Conservation (phyloP, 805 yeast genomes). For the Lipomyces sp. region DNA sequence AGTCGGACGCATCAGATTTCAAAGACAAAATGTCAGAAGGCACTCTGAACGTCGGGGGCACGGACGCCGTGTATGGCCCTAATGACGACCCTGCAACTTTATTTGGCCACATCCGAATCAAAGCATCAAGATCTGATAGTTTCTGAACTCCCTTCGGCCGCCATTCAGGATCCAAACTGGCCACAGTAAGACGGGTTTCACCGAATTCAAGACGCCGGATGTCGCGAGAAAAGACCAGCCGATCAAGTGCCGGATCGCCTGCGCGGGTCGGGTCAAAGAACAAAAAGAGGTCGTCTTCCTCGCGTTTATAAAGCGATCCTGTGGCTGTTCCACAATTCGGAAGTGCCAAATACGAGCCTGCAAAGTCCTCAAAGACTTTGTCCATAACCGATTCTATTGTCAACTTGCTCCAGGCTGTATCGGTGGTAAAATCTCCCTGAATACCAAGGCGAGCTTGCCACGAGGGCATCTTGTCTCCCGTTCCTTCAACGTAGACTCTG, state of each 20-base stretch:
- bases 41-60: background rate
- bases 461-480: conserved; percentile 2
- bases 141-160: background rate
- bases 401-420: background rate
- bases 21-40: background rate
- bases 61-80: conserved; percentile 5
- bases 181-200: conserved; percentile 9
- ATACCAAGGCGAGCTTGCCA: conserved; percentile 11
- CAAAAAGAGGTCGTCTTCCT: background rate
- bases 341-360: conserved; percentile 4
- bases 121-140: no score
- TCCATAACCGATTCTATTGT: background rate
- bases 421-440: conserved; percentile 1
- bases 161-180: conserved; percentile 10
- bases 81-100: background rate
- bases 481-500: conserved; percentile 1
- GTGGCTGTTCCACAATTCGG: conserved; percentile 15
- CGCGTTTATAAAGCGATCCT: conserved; percentile 3
- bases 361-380: conserved; percentile 2
- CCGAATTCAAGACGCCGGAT: conserved; percentile 7
- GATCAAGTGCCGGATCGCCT: conserved; percentile 6
- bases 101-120: background rate
- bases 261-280: conserved; percentile 13
- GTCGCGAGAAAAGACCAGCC: conserved; percentile 4
- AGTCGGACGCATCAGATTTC: conserved; percentile 1